Conservation (phyloP, 1,284 basidiomycete species). For the Meira nashicola region DNA sequence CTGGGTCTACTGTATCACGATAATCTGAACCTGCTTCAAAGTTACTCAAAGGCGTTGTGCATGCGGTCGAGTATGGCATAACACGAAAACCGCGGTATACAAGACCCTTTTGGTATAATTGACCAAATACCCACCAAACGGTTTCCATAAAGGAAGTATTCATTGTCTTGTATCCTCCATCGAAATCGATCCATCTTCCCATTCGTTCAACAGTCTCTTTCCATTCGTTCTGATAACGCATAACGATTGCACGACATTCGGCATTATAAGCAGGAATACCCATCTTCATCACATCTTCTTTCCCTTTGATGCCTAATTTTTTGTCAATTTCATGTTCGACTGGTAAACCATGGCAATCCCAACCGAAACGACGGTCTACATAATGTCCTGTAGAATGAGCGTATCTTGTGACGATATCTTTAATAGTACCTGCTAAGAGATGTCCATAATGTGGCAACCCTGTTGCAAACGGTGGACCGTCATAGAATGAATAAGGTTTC, state of each 20-base stretch:
- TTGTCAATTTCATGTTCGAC: slow-evolving; percentile 99
- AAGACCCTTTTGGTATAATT: slow-evolving; percentile 84
- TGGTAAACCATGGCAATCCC: slow-evolving; percentile 98
- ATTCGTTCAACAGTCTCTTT: slow-evolving; percentile 89
- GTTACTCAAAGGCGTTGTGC: slow-evolving; percentile 93
- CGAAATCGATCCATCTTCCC: slow-evolving; percentile 99
- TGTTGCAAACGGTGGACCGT: slow-evolving; percentile 96
- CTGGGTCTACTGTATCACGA: slow-evolving; percentile 89
- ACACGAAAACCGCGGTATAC: slow-evolving; percentile 91
- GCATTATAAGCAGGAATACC: slow-evolving; percentile 97
- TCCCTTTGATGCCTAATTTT: slow-evolving; percentile 82
- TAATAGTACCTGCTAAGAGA: slow-evolving; percentile 68
- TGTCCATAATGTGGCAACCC: slow-evolving; percentile 90
- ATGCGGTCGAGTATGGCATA: slow-evolving; percentile 97
- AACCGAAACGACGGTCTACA: slow-evolving; percentile 92
- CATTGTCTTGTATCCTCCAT: slow-evolving; percentile 98
- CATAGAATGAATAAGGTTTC: slow-evolving; percentile 90
- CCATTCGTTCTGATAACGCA: slow-evolving; percentile 95
- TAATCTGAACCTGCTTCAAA: slow-evolving; percentile 95
- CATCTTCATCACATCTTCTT: slow-evolving; percentile 89
- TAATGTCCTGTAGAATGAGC: slow-evolving; percentile 89
- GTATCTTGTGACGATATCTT: slow-evolving; percentile 94
- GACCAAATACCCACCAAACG: slow-evolving; percentile 98
- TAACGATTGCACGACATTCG: slow-evolving; percentile 93
- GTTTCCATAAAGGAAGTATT: slow-evolving; percentile 93